Base-by-base conservation (phyloP, 73 alveolate genomes). In the Uronychia binucleata region DNA sequence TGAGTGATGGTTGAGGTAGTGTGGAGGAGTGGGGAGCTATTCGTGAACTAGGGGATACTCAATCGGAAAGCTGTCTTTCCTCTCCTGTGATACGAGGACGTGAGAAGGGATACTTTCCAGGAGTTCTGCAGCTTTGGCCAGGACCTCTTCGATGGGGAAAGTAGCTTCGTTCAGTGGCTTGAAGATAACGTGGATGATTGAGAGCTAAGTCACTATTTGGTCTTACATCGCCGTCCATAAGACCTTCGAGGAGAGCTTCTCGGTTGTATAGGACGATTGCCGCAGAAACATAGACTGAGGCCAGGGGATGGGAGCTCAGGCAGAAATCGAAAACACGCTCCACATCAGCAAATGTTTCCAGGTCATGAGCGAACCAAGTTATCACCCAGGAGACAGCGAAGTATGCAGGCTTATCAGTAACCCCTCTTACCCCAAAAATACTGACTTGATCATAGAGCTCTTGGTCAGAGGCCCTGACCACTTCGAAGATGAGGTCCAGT, bases 361-460 rank as follows among this genome's bases (percentile, higher is more conserved):
- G 28, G 35, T 87, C 93, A 60, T 87, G 93, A 30, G 86, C n/a
- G 67, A 87, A 87, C 93, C 93, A 87, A 26, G 93, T 87, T 27
- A 87, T 57, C 5, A 87, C 33, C 93, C 93, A 87, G 25, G 85
- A 57, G 28, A 87, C 46, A 5, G 93, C 60, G 33, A 87, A 87
- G 26, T 76, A 77, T 1, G 93, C 86, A 33, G 13, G 32, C 19
- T 79, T 85, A 59, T 33, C 57, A 14, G 74, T 28, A 0, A 79
- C 59, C 0, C 27, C 1, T 74, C 57, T 79, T 46, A 46, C 67
- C 5, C 67, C 67, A 19, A 46, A 46, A 11, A 46, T 46, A 5
- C n/a, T 11, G 19, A 46, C 19, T 46, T 46, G 67, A 29, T 80
- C 85, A 32, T 28, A 87, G 31, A 87, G 34, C 8, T 87, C 89